Percentiles rank a stretch among this genome's conserved stretches.
phyloP scores from a whole-genome alignment of 2,329 filamentous ascomycete species.

The Xylaria digitata region DNA sequence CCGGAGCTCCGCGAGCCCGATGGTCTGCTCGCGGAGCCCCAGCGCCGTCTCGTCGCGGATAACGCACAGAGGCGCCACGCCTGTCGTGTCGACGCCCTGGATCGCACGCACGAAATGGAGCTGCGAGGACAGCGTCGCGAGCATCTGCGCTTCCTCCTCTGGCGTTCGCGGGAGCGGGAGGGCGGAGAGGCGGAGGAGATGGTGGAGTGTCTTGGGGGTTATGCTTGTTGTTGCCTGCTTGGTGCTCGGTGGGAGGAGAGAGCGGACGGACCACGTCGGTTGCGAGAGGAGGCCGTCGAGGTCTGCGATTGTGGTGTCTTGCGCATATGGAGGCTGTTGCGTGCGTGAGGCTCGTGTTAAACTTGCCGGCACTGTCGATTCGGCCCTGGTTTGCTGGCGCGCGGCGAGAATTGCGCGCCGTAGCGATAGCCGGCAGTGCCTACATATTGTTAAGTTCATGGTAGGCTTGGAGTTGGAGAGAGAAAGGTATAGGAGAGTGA shows the following conservation, averaged over 20 bases:
- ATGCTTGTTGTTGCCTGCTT: conserved; percentile 56
- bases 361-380: conserved; percentile 24
- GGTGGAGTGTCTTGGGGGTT: conserved; percentile 76
- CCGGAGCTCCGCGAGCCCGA: conserved; percentile 68
- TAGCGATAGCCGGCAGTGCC: conserved; percentile 42
- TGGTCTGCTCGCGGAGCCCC: conserved; percentile 65
- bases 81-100: conserved; percentile 79
- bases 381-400: conserved; percentile 3
- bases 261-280: conserved; percentile 86
- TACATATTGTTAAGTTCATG: conserved; percentile 46
- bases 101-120: conserved; percentile 91
- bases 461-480: conserved; percentile 4
- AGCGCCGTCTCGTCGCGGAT: conserved; percentile 81
- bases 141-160: conserved; percentile 75
- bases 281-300: conserved; percentile 67
- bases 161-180: conserved; percentile 75
- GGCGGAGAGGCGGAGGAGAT: conserved; percentile 89
- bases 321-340: conserved; percentile 60
- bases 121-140: conserved; percentile 81
- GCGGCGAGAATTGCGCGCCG: conserved; percentile 25
- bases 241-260: conserved; percentile 68
- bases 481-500: background rate
- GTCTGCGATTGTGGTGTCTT: conserved; percentile 47
- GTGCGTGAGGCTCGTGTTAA: conserved; percentile 29
- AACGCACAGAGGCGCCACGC: conserved; percentile 77